Percentiles rank a stretch among this genome's conserved stretches.
Conservation (phyloP, 1,139 yeast genomes). For the Schwanniomyces etchellsii region DNA sequence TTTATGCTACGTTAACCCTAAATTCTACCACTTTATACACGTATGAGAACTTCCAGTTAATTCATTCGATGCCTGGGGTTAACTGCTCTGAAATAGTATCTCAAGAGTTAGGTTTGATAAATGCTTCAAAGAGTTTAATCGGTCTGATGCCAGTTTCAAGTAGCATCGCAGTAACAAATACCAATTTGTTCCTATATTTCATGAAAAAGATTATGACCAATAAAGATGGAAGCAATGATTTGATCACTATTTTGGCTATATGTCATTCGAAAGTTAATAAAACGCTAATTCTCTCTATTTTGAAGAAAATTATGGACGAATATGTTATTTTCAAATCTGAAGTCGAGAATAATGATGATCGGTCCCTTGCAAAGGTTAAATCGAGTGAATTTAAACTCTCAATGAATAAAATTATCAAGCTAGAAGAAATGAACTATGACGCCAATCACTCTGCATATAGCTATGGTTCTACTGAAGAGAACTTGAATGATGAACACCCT, state of each 20-base stretch:
- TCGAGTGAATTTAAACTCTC: conserved; percentile 46
- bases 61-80: conserved; percentile 31
- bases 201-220: conserved; percentile 41
- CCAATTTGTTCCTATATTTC: conserved; percentile 39
- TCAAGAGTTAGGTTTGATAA: conserved; percentile 50
- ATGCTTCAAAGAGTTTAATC: conserved; percentile 40
- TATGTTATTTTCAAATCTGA: conserved; percentile 38
- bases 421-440: conserved; percentile 43
- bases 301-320: conserved; percentile 46
- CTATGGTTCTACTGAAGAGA: conserved; percentile 25
- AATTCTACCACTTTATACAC: conserved; percentile 55
- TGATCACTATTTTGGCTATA: conserved; percentile 45
- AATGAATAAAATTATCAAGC: conserved; percentile 47
- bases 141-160: conserved; percentile 37
- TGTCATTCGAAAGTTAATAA: conserved; percentile 40
- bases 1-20: conserved; percentile 42
- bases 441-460: conserved; percentile 28
- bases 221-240: conserved; percentile 41
- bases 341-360: conserved; percentile 10
- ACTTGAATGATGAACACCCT: conserved; percentile 12
- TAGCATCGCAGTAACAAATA: conserved; percentile 21
- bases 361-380: conserved; percentile 17
- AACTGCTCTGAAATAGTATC: conserved; percentile 51
- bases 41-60: conserved; percentile 43
- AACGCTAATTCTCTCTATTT: conserved; percentile 39